Percentiles rank a stretch among this genome's conserved stretches.
These are phyloP conservation scores for Tetramitus jugosus DNA, from an alignment of 208 protist genomes.

Conservation along the genomic window DNA sequence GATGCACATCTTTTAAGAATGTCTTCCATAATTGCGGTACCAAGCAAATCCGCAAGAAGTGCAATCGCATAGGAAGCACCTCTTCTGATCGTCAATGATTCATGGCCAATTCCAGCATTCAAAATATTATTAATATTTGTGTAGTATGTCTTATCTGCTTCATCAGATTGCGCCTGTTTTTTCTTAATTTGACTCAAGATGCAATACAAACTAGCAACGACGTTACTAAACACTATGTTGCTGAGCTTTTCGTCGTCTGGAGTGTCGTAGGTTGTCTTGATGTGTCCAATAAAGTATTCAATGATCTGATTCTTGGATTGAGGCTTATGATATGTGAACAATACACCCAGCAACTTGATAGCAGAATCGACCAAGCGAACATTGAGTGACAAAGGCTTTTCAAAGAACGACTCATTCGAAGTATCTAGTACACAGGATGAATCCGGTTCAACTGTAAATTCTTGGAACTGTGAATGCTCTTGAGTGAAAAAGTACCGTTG, in stretches of 20 bases:
- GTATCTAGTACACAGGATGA: background rate
- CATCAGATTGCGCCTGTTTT: background rate
- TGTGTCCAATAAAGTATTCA: constrained; percentile 3
- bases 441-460: background rate
- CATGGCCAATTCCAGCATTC: background rate
- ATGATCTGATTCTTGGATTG: background rate
- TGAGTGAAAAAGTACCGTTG: too few relatives aligned
- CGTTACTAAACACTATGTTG: background rate
- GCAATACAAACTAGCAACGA: background rate
- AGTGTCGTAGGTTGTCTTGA: background rate
- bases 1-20: background rate
- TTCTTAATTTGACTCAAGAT: background rate
- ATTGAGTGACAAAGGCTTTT: background rate
- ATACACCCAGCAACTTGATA: background rate
- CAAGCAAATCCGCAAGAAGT: background rate
- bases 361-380: background rate
- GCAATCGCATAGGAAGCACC: background rate
- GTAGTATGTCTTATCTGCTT: background rate
- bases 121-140: background rate
- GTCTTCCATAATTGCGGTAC: background rate
- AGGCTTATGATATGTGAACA: constrained; percentile 9
- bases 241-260: background rate
- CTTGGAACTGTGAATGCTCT: too few relatives aligned
- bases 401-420: background rate
- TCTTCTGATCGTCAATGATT: background rate